A percentile compares a stretch with the other conserved stretches of the same genome.
Evolutionary conservation across 441 rosid species (phyloP).

Genomic region (Euphorbia schlechtendalii): DNA sequence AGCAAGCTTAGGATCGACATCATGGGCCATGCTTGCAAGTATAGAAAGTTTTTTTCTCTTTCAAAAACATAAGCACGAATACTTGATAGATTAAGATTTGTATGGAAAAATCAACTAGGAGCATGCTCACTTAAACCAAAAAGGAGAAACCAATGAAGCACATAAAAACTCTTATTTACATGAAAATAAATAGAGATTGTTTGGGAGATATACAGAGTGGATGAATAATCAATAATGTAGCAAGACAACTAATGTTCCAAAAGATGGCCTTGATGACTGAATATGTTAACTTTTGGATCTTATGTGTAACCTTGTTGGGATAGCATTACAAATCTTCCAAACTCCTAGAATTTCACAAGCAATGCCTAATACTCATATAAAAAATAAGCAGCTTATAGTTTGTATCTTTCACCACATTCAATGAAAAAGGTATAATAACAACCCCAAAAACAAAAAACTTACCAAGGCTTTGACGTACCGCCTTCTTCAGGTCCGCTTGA

Average conservation of each 20-base stretch:
- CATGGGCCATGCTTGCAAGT: neutral
- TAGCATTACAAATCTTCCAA: neutral
- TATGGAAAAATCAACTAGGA: neutral
- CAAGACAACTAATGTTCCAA: constrained; percentile 4
- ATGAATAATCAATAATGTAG: neutral
- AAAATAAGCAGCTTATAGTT: constrained; percentile 1
- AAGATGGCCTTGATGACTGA: neutral
- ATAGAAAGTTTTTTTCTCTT: neutral
- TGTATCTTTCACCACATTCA: constrained; percentile 1
- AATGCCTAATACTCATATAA: neutral
- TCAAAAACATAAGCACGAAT: neutral
- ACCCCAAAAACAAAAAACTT: constrained; percentile 20
- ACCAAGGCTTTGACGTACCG: constrained; percentile 95
- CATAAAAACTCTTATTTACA: neutral
- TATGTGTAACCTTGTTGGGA: too few relatives aligned
- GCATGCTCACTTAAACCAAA: neutral
- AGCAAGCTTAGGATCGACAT: neutral
- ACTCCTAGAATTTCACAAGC: constrained; percentile 1
- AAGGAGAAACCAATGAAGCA: neutral
- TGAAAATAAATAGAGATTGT: too few relatives aligned
- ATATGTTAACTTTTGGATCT: too few relatives aligned
- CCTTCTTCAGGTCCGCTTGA: constrained; percentile 84
- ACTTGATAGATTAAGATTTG: neutral
- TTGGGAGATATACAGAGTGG: neutral
- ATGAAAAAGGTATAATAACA: constrained; percentile 13